A percentile compares a stretch with the other conserved stretches of the same genome.
These are phyloP conservation scores for Rhododendron henanense DNA, from an alignment of 148 eudicot genomes.

Conservation along the genomic window DNA sequence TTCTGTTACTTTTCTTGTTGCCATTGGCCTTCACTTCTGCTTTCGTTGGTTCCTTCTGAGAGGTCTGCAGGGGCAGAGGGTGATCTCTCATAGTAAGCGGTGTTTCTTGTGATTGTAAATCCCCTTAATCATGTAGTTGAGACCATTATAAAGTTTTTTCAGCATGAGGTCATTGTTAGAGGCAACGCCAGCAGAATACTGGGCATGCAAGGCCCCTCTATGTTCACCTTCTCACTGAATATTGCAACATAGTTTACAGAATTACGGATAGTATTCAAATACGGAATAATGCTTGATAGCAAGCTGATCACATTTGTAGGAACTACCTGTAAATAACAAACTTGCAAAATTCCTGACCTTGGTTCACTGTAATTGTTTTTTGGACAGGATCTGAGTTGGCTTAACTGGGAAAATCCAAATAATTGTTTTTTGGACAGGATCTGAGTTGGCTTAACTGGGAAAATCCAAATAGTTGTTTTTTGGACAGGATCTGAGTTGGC, in stretches of 20 bases:
- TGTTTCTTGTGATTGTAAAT: neutral
- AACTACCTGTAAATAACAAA: neutral
- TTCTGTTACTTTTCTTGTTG: neutral
- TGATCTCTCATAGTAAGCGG: neutral
- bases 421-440: too few relatives aligned
- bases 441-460: too few relatives aligned
- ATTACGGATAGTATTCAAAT: neutral
- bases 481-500: too few relatives aligned
- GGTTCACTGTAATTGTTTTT: neutral
- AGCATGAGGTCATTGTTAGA: neutral
- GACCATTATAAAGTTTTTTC: neutral
- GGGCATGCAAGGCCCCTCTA: neutral
- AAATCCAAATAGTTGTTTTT: neutral
- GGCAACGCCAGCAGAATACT: neutral
- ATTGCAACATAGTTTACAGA: neutral
- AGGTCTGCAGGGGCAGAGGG: neutral
- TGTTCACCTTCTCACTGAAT: neutral
- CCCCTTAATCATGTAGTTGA: neutral
- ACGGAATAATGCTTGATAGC: neutral
- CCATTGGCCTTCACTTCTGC: neutral
- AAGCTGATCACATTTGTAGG: neutral
- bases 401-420: too few relatives aligned
- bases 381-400: too few relatives aligned
- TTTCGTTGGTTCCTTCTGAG: neutral
- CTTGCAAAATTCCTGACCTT: neutral